Conservation (phyloP, 441 rosid species). For the Jatropha multifida region DNA sequence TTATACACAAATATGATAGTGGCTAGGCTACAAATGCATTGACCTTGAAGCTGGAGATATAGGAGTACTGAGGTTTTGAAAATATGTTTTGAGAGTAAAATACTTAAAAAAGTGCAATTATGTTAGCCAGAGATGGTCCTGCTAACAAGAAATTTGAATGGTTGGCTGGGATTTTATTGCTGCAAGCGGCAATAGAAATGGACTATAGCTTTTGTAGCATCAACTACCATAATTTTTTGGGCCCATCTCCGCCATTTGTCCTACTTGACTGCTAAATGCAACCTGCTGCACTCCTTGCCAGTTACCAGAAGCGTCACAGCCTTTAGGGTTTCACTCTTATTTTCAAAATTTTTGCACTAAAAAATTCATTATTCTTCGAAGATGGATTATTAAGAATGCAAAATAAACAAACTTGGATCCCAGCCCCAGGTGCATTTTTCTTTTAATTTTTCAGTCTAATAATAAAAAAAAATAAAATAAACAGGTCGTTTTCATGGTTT, state of each 20-base stretch:
- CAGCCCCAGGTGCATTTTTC: too few species aligned
- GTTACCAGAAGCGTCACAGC: too few species aligned
- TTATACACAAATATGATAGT: background rate
- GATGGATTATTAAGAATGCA: too few species aligned
- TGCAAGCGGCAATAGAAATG: background rate
- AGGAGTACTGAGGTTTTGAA: background rate
- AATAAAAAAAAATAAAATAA: too few species aligned
- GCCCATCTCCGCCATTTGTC: conserved; percentile 4
- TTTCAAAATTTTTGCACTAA: too few species aligned
- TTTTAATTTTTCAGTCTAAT: too few species aligned
- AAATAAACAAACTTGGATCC: too few species aligned
- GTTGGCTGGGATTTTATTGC: background rate
- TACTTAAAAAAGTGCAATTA: background rate
- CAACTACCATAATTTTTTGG: background rate
- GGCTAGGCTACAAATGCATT: background rate
- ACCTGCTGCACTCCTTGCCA: background rate
- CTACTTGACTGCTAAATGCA: background rate
- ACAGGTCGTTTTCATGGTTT: too few species aligned
- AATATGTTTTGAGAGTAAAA: background rate
- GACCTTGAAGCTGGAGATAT: background rate
- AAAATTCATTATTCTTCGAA: too few species aligned
- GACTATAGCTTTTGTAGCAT: background rate
- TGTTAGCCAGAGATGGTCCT: background rate
- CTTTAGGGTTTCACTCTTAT: too few species aligned
- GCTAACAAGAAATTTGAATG: background rate